phyloP scores from a whole-genome alignment of 345 rosid genomes.

The Heritiera fomes region DNA sequence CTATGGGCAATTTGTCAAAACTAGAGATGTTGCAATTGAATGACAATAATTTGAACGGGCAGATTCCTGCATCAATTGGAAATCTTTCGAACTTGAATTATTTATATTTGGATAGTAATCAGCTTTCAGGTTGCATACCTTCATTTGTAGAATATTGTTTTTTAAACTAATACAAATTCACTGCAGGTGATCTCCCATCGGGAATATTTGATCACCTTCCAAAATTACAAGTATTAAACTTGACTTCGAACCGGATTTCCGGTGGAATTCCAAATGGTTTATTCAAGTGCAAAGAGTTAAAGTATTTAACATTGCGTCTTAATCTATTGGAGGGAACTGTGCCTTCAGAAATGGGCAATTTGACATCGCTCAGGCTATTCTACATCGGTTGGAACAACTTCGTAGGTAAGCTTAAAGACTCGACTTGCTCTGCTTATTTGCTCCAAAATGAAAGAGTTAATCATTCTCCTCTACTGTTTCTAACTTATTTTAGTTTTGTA shows the following conservation, averaged over 20 bases:
- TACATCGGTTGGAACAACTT: neutral
- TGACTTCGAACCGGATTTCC: neutral
- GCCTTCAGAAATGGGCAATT: neutral
- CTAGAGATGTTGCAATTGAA: too few relatives aligned
- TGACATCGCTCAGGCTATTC: neutral
- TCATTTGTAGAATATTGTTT: neutral
- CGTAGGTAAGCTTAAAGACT: neutral
- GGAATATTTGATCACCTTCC: neutral
- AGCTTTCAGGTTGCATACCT: neutral
- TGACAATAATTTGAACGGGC: too few relatives aligned
- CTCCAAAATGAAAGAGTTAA: too few relatives aligned
- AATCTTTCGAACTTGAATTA: neutral
- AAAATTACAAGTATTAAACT: neutral
- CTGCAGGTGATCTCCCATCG: neutral
- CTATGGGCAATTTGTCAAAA: too few relatives aligned
- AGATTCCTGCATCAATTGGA: too few relatives aligned
- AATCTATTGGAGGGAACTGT: neutral
- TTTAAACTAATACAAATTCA: too few relatives aligned
- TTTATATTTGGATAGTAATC: neutral
- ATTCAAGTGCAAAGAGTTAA: neutral
- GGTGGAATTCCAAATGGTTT: neutral
- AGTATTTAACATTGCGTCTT: rapidly evolving
- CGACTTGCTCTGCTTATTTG: too few relatives aligned
- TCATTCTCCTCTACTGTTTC: too few relatives aligned
- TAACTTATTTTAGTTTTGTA: too few relatives aligned